Evolutionary conservation across 2,329 filamentous ascomycete species (phyloP), one percentile per base, ranked within the genome.

Genomic region (Penicillium thymicola): DNA sequence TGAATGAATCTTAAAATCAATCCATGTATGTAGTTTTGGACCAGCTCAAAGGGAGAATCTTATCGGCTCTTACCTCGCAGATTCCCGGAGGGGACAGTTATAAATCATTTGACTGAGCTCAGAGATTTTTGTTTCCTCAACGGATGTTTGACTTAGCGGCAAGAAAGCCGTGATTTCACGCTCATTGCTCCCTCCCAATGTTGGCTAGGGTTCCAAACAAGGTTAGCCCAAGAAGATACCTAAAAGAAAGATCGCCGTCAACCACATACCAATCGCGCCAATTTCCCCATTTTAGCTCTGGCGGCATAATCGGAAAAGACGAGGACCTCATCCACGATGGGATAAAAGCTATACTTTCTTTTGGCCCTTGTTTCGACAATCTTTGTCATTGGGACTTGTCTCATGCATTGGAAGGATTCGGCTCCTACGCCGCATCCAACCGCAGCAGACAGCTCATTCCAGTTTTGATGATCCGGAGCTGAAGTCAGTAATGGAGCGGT

Each of bases 281-380:
- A 14, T 40, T 56, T 52, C 5, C 58, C 55, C 28, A 28, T 11
- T 2, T 28, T 41, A 25, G 55, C 43, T n/a, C 55, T n/a, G 10
- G 51, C 42, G 14, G 34, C 18, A 30, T 56, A 56, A 25, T 59
- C 58, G 4, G 55, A 21, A 43, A 60, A 59, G 8, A 55, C 56
- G 7, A 48, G 58, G 2, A 41, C 3, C 6, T 58, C 36, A 27
- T 60, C 58, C 5, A 43, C 18, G 6, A 55, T 36, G 5, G 55
- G 56, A 27, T 45, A 37, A 11, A 60, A 60, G 21, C 14, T 52
- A 30, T 60, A 55, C 2, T 23, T 41, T 13, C 43, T 48, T 0
- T 11, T 28, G 10, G 51, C 30, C 18, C 53, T 50, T 16, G 47
- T 25, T 13, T 41, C 34, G 14, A 60, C 13, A 9, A 60, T 55